Percentiles rank a stretch among this genome's conserved stretches.
These are phyloP conservation scores for Chrysanthemum makinoi DNA, from an alignment of 129 eudicot species.

Conservation along the genomic window DNA sequence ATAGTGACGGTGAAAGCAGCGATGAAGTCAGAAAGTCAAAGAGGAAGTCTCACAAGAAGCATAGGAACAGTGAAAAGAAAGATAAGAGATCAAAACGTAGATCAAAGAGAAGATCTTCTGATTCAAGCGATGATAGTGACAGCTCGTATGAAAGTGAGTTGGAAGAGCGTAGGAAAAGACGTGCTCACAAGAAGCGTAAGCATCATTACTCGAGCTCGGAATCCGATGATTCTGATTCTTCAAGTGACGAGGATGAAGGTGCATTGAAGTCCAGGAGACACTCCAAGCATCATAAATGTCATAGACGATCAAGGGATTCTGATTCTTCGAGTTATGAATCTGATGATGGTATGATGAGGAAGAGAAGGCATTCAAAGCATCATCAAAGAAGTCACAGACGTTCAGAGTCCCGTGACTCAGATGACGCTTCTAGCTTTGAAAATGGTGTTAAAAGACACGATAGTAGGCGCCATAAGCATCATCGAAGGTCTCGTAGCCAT, in stretches of 20 bases:
- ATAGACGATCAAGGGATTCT: constrained; percentile 39
- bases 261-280: constrained; percentile 32
- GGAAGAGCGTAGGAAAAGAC: constrained; percentile 44
- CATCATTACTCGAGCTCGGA: constrained; percentile 37
- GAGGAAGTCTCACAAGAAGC: constrained; percentile 62
- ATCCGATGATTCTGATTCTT: constrained; percentile 30
- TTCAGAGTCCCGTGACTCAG: constrained; percentile 37
- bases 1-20: constrained; percentile 47
- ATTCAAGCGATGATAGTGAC: constrained; percentile 47
- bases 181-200: constrained; percentile 44
- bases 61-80: constrained; percentile 50
- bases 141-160: constrained; percentile 38
- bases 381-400: constrained; percentile 40
- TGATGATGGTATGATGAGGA: constrained; percentile 31
- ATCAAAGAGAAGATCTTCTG: constrained; percentile 46
- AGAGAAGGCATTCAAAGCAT: constrained; percentile 38
- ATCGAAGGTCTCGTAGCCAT: constrained; percentile 32
- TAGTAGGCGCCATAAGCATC: constrained; percentile 48
- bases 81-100: constrained; percentile 61
- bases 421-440: constrained; percentile 54
- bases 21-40: constrained; percentile 41
- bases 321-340: constrained; percentile 46
- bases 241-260: constrained; percentile 38
- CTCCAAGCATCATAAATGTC: constrained; percentile 41
- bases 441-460: constrained; percentile 33